Percentiles rank a stretch among this genome's conserved stretches.
Conservation (phyloP, 176 grass and related monocot genomes). For the Thalia dealbata region DNA sequence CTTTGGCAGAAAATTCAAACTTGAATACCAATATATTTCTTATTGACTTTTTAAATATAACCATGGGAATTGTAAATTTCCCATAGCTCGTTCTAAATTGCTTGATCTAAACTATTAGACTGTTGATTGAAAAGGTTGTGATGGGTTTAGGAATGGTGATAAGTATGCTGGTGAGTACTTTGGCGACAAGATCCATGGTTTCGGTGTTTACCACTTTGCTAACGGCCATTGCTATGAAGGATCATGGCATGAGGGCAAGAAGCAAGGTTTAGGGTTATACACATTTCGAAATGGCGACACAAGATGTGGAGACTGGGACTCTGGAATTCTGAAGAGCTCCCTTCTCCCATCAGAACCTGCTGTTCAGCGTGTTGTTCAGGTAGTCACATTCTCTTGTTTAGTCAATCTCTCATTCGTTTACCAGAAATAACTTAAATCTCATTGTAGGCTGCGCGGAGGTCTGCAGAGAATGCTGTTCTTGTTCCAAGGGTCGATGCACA, state of each 20-base stretch:
- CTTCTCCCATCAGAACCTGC: conserved; percentile 8
- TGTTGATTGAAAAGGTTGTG: not conserved
- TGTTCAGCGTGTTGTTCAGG: conserved; percentile 5
- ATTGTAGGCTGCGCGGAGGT: not conserved
- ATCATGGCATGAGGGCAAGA: conserved; percentile 19
- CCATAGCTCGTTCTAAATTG: not conserved
- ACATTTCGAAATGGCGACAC: conserved; percentile 12
- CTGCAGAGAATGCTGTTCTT: conserved; percentile 4
- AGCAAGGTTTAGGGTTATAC: conserved; percentile 16
- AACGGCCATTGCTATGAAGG: conserved; percentile 13
- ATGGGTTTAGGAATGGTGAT: conserved; percentile 10
- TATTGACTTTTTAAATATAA: no score
- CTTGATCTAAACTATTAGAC: not conserved
- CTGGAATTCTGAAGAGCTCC: conserved; percentile 2
- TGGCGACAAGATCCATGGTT: conserved; percentile 20
- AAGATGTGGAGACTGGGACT: conserved; percentile 13
- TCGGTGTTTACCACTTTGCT: conserved; percentile 17
- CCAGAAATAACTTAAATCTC: not conserved
- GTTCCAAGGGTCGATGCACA: conserved; percentile 1
- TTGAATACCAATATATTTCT: no score
- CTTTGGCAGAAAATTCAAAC: no score
- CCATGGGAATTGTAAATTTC: not conserved
- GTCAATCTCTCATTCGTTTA: not conserved
- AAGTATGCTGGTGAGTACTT: conserved; percentile 16
- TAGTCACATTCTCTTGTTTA: not conserved